Evolutionary conservation across 169 alveolate genomes (phyloP).

Genomic region (Eimeria zaria): DNA sequence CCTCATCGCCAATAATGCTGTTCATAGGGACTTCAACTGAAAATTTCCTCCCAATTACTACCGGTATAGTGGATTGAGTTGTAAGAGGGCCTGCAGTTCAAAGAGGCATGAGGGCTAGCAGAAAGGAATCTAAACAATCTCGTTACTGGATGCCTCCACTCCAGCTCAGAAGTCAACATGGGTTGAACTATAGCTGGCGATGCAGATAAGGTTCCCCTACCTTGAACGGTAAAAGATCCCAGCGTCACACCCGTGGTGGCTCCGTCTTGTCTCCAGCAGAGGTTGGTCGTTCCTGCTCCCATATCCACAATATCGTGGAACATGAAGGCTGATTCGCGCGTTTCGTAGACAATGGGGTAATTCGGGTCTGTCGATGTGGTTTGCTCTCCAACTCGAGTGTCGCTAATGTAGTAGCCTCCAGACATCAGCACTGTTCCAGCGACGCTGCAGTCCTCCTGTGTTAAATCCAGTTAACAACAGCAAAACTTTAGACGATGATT

Average conservation of each 20-base stretch:
- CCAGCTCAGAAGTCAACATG: not conserved
- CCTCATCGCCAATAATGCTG: not conserved
- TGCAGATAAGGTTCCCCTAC: slow-evolving; percentile 22
- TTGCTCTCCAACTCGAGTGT: slow-evolving; percentile 21
- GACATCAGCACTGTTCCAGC: slow-evolving; percentile 14
- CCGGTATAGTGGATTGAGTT: not conserved
- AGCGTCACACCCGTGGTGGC: slow-evolving; percentile 48
- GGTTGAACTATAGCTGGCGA: not conserved
- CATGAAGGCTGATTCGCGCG: slow-evolving; percentile 52
- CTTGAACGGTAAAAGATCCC: slow-evolving; percentile 25
- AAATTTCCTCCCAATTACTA: slow-evolving; percentile 41
- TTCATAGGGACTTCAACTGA: slow-evolving; percentile 7
- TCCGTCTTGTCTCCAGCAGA: slow-evolving; percentile 37
- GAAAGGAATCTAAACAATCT: not conserved
- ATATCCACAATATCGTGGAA: slow-evolving; percentile 23
- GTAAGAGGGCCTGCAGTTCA: slow-evolving; percentile 51
- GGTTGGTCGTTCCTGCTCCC: slow-evolving; percentile 19
- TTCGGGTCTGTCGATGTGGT: not conserved
- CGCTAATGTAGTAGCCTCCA: slow-evolving; percentile 54
- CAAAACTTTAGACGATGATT: not conserved
- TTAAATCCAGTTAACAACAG: not conserved
- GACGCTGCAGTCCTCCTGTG: slow-evolving; percentile 64
- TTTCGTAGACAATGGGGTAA: slow-evolving; percentile 41
- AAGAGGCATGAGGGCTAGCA: not conserved
- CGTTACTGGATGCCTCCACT: not conserved